Percentiles rank a stretch among this genome's conserved stretches.
Conservation (phyloP, 73 alveolate genomes). For the Uronychia binucleata region DNA sequence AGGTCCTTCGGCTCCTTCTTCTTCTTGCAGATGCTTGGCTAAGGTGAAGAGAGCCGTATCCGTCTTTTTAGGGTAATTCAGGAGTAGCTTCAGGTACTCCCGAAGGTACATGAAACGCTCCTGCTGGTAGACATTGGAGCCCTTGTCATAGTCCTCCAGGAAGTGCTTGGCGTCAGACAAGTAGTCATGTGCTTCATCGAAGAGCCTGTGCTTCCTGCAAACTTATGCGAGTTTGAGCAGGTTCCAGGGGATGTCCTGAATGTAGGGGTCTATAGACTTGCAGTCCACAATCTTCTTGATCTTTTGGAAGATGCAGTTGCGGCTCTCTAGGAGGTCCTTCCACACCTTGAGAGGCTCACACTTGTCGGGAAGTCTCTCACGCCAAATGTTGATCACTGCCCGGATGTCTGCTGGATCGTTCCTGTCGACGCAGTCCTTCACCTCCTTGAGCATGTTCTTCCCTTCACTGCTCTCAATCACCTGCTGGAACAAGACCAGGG, state of each 20-base stretch:
- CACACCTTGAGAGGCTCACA: slow-evolving; percentile 48
- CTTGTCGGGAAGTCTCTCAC: slow-evolving; percentile 47
- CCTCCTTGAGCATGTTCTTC: slow-evolving; percentile 52
- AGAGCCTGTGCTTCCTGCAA: slow-evolving; percentile 41
- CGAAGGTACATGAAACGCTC: not conserved
- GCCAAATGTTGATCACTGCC: slow-evolving; percentile 51
- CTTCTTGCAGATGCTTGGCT: not conserved
- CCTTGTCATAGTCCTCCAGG: not conserved
- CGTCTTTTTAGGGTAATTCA: not conserved
- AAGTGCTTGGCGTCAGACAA: not conserved
- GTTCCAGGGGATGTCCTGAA: slow-evolving; percentile 52
- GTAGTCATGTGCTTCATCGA: slow-evolving; percentile 21
- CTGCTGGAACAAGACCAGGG: slow-evolving; percentile 33
- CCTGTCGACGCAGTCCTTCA: not conserved
- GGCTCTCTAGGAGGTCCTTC: slow-evolving; percentile 53
- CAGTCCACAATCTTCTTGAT: slow-evolving; percentile 9
- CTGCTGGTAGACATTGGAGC: not conserved
- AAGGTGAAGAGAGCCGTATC: not conserved
- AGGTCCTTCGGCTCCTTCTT: not conserved
- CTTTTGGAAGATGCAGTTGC: slow-evolving; percentile 36
- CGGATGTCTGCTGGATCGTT: slow-evolving; percentile 24
- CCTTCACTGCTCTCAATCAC: slow-evolving; percentile 54
- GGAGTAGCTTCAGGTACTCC: not conserved
- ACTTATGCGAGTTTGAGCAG: slow-evolving; percentile 27
- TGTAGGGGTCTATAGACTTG: not conserved